These are phyloP conservation scores for Claviceps sp. DNA, from an alignment of 2,329 filamentous ascomycete genomes.

Conservation along the genomic window DNA sequence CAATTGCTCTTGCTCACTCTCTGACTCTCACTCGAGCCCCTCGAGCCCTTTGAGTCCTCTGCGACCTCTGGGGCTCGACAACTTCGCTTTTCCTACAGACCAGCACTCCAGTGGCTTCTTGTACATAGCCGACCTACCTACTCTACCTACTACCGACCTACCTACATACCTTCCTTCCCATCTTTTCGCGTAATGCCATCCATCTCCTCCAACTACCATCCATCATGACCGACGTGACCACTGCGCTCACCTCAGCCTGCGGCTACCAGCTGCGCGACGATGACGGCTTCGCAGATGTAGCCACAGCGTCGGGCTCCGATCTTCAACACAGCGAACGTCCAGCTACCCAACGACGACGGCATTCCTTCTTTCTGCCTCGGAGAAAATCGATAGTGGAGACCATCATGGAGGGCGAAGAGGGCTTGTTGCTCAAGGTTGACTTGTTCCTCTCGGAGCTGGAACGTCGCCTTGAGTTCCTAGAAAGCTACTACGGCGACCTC, in stretches of 20 bases:
- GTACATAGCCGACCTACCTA: no score
- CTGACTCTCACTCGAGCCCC: no score
- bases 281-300: constrained; percentile 18
- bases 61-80: no score
- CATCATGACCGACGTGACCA: constrained; percentile 26
- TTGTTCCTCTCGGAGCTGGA: constrained; percentile 77
- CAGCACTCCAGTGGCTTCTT: no score
- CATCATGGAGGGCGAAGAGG: constrained; percentile 50
- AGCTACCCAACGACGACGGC: constrained; percentile 31
- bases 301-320: constrained; percentile 28
- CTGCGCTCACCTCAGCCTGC: constrained; percentile 25
- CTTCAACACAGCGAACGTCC: constrained; percentile 15
- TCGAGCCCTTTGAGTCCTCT: no score
- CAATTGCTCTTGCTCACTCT: no score
- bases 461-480: constrained; percentile 73
- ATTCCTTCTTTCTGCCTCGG: constrained; percentile 44
- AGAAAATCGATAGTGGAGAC: constrained; percentile 46
- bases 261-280: constrained; percentile 18
- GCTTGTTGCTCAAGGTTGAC: constrained; percentile 54
- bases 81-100: no score
- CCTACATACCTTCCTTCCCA: no score
- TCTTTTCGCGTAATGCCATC: not conserved
- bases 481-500: constrained; percentile 77
- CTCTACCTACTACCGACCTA: no score
- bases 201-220: not conserved